A percentile compares a stretch with the other conserved stretches of the same genome.
phyloP scores from a whole-genome alignment of 345 rosid genomes.

The Leavenworthia alabamica region DNA sequence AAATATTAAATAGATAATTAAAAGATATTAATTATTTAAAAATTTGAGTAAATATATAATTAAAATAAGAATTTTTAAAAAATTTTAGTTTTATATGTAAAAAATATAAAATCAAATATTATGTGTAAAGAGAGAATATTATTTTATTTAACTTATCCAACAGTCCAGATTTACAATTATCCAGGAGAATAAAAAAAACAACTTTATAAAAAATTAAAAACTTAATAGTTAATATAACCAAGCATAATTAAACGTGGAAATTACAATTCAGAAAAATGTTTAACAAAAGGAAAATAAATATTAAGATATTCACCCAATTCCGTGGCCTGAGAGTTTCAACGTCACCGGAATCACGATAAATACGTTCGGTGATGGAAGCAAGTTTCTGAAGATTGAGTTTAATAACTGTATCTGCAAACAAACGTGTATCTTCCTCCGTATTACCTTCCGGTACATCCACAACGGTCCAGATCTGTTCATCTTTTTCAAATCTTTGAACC shows the following conservation, averaged over 20 bases:
- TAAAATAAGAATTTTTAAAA: too few relatives aligned
- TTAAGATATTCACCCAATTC: too few relatives aligned
- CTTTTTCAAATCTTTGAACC: constrained; percentile 46
- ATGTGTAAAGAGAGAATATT: too few relatives aligned
- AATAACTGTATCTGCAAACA: constrained; percentile 78
- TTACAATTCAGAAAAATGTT: constrained; percentile 2
- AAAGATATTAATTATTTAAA: too few relatives aligned
- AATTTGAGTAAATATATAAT: too few relatives aligned
- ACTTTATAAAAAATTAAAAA: too few relatives aligned
- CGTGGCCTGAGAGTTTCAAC: not conserved
- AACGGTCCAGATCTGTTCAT: constrained; percentile 41
- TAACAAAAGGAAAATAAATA: not conserved
- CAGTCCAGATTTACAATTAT: not conserved
- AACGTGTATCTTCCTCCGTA: constrained; percentile 85
- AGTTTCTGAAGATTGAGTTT: constrained; percentile 73
- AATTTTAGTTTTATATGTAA: too few relatives aligned
- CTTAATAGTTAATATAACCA: too few relatives aligned
- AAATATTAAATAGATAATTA: too few relatives aligned
- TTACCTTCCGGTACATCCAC: constrained; percentile 89
- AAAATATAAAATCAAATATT: too few relatives aligned
- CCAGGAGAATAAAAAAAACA: not conserved
- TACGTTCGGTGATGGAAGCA: constrained; percentile 55
- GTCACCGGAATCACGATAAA: constrained; percentile 10
- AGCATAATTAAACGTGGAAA: not conserved
- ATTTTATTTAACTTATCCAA: too few relatives aligned